Percentiles rank a stretch among this genome's conserved stretches.
These are phyloP conservation scores for Spiraea crenata DNA, from an alignment of 331 rosid species.

Conservation along the genomic window DNA sequence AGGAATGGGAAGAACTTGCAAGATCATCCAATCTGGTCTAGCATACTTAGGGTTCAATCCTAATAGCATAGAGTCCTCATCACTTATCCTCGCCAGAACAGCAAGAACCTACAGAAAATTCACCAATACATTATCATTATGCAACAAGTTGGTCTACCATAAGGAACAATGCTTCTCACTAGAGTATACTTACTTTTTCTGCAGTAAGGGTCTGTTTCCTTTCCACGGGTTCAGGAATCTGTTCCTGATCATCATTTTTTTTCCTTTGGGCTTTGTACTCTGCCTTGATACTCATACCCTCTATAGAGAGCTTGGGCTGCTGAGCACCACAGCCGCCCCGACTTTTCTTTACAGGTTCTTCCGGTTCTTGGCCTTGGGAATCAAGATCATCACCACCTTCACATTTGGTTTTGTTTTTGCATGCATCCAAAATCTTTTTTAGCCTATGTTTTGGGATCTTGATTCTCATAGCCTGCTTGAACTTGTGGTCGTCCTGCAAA, in stretches of 20 bases:
- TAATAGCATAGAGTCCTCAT: conserved; percentile 78
- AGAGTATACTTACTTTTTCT: conserved; percentile 58
- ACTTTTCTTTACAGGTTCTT: conserved; percentile 72
- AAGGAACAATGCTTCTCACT: not conserved
- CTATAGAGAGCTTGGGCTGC: conserved; percentile 88
- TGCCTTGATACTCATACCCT: conserved; percentile 86
- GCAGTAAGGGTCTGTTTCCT: conserved; percentile 96
- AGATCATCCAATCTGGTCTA: conserved; percentile 98
- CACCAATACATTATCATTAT: not conserved
- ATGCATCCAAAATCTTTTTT: conserved; percentile 77
- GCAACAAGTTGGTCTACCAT: not conserved
- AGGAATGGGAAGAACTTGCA: conserved; percentile 98
- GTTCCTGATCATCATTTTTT: conserved; percentile 92
- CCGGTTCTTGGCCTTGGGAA: conserved; percentile 53
- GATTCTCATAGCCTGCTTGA: conserved; percentile 85
- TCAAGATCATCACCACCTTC: conserved; percentile 98
- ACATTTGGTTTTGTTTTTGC: conserved; percentile 88
- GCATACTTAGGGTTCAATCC: conserved; percentile 94
- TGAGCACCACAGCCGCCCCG: conserved; percentile 99
- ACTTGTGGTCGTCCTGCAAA: conserved; percentile 80
- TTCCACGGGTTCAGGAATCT: conserved; percentile 96
- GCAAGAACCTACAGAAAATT: conserved; percentile 68
- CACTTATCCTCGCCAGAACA: conserved; percentile 87
- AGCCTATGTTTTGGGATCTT: conserved; percentile 80
- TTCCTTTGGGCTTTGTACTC: conserved; percentile 92